Conservation (phyloP, 164 flowering plant genomes). For the Vitis rotundifolia region DNA sequence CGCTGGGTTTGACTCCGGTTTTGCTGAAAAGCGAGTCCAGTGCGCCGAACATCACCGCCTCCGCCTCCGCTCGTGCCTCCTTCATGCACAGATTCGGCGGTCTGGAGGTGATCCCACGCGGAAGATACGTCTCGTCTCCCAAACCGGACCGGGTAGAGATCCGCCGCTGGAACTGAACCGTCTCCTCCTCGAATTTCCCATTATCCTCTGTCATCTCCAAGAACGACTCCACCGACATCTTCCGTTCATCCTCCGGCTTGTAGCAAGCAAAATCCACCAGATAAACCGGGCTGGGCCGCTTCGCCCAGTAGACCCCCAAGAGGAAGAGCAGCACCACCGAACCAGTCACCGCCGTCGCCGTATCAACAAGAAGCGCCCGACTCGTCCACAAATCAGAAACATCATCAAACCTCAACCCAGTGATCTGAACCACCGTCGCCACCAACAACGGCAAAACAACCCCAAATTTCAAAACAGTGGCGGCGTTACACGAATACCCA, state of each 20-base stretch:
- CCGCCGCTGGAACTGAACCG: conserved; percentile 60
- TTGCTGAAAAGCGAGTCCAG: conserved; percentile 62
- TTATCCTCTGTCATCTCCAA: conserved; percentile 58
- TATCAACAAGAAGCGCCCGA: conserved; percentile 25
- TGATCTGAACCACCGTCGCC: conserved; percentile 28
- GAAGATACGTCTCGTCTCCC: conserved; percentile 80
- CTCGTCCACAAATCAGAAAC: conserved; percentile 29
- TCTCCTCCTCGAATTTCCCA: conserved; percentile 54
- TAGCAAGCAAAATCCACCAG: conserved; percentile 77
- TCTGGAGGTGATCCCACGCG: conserved; percentile 56
- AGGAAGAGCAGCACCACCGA: conserved; percentile 25
- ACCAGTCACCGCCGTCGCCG: conserved; percentile 30
- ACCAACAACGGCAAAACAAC: conserved; percentile 34
- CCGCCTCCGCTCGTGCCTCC: conserved; percentile 79
- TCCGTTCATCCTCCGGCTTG: conserved; percentile 62
- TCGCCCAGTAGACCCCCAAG: conserved; percentile 45
- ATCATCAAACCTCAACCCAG: conserved; percentile 31
- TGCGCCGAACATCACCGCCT: conserved; percentile 80
- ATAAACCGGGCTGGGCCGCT: conserved; percentile 53
- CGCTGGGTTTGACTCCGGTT: conserved; percentile 56
- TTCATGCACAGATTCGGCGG: conserved; percentile 64
- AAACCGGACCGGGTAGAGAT: conserved; percentile 64
- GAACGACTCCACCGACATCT: conserved; percentile 55
- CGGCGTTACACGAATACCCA: conserved; percentile 45
- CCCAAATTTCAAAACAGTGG: conserved; percentile 33